Evolutionary conservation across 2,329 filamentous ascomycete genomes (phyloP), one percentile per base, ranked within the genome.

Genomic region (Fusarium fracticaudum): DNA sequence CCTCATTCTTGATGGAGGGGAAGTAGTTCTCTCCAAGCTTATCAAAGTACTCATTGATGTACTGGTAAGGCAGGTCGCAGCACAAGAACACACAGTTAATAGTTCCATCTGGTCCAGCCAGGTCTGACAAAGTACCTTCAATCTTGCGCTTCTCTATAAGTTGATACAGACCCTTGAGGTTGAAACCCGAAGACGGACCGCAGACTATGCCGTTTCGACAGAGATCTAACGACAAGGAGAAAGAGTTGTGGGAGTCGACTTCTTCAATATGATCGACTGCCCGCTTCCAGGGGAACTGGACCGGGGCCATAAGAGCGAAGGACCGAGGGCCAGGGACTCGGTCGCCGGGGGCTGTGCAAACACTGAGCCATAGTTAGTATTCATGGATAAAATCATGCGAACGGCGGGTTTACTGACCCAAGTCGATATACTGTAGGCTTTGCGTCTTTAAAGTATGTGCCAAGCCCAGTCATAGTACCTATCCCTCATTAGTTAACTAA

Each of bases 31-130:
- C 72, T 5, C 83, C 85, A 17, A 91, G 81, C 73, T 89, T 90
- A 33, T 87, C 83, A 72, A 90, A 91, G 75, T 91, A 91, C 72
- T 88, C 87, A 31, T 85, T 82, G 50, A 91, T 85, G 67, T 91
- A 91, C 76, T 91, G 89, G 71, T 91, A 91, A 0, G 90, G 90
- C 33, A 91, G 72, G 64, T 92, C 90, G 65, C 89, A 91, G 80
- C 89, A 91, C 7, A 91, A 78, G 77, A 91, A 91, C 1, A 89
- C 88, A 51, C 87, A 89, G 68, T 87, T 83, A 5, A 87, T 82
- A 57, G 84, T 80, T 3, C 87, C 86, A 38, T 86, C 83, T 1
- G 81, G 77, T 1, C 84, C 85, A 2, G 84, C 82, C 3, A 90
- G 78, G 15, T 86, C 81, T 2, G 78, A 41, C 18, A 90, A 79